Evolutionary conservation across 2,329 filamentous ascomycete species (phyloP).

Genomic region (Sarocladiaceae sp.): DNA sequence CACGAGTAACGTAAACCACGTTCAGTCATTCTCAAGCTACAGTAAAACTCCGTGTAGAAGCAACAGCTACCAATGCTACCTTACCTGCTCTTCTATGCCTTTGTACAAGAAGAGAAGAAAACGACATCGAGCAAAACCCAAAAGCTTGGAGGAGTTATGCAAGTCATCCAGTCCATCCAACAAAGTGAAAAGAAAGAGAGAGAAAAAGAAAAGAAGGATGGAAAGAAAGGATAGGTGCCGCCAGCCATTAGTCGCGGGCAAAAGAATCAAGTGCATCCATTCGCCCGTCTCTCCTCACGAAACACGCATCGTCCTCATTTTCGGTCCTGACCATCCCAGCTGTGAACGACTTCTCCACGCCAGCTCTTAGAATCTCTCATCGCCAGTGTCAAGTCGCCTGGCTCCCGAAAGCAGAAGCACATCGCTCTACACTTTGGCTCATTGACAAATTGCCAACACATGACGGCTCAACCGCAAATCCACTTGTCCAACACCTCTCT

Average conservation of each 20-base stretch:
- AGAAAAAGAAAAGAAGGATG: neutral
- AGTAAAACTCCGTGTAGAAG: neutral
- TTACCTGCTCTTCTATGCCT: constrained; percentile 1
- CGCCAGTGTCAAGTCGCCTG: neutral
- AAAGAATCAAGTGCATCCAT: too few relatives aligned
- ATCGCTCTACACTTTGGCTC: neutral
- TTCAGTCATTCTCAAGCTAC: too few relatives aligned
- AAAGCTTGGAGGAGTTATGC: neutral
- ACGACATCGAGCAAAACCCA: neutral
- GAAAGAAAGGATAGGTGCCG: neutral
- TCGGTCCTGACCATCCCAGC: neutral
- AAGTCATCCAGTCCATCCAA: neutral
- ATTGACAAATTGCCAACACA: neutral
- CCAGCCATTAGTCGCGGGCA: neutral
- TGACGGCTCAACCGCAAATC: too few relatives aligned
- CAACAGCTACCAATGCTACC: constrained; percentile 6
- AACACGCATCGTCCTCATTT: too few relatives aligned
- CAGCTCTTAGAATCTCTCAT: neutral
- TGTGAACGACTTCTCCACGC: neutral
- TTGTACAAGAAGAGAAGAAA: constrained; percentile 4
- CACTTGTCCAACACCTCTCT: neutral
- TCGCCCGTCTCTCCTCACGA: too few relatives aligned
- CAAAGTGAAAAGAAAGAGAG: neutral
- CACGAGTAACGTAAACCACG: neutral
- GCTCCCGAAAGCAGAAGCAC: neutral